Evolutionary conservation across 768 basidiomycete genomes (phyloP), one percentile per base, ranked within the genome.

Genomic region (Pleurotus ostreatus): DNA sequence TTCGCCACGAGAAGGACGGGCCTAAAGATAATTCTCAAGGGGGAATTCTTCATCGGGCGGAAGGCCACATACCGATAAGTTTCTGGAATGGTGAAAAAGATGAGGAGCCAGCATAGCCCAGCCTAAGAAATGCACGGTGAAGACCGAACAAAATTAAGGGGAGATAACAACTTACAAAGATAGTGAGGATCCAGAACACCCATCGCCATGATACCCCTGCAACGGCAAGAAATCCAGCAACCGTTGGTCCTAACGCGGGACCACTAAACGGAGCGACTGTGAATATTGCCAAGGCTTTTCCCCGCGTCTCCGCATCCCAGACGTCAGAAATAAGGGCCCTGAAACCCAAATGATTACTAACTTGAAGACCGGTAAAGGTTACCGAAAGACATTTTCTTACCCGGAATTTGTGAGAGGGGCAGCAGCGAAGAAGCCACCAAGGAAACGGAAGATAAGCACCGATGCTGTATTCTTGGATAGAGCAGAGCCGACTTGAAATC

Each of bases 341-440:
- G 51, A 5, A 16, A 49, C 37, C 30, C 22, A 48, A 9, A 7
- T 5, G 20, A 38, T 30, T 44, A 55, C 16, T 15, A 34, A 54
- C n/a, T 57, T 18, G 45, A 38, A 55, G 46, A 7, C 55, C 34
- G 47, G 23, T n/a, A 9, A 23, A 6, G 22, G 38, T n/a, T 16
- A 46, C 41, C 16, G 12, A 16, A 25, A 25, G 5, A 25, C 23
- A 5, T 15, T 18, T 6, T 67, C 73, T 9, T 63, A 85, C 83
- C 85, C 88, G 56, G 82, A 79, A 69, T 88, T 88, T 5, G 87
- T 80, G 45, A 89, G 62, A 1, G 88, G 89, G 25, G 83, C 78
- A 15, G 85, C 79, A 16, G 88, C 87, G 60, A 88, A 89, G 1
- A 74, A 71, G 11, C 89, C 89, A 1, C 82, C 80, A n/a, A 90